Conservation (phyloP, 768 basidiomycete genomes). For the Russula lepida region DNA sequence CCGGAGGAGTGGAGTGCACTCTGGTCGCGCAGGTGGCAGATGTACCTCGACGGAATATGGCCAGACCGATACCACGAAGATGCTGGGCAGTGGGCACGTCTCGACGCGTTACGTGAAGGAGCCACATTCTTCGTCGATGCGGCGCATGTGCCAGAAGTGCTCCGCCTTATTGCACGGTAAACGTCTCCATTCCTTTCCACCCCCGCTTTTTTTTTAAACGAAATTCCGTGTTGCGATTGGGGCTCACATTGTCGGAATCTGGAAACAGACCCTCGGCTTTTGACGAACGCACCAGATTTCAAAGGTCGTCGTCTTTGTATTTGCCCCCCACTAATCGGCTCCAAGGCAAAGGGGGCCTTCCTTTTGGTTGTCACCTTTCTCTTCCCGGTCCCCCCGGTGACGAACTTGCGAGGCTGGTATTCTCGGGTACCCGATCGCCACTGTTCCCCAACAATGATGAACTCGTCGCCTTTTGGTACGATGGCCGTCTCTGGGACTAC, state of each 20-base stretch:
- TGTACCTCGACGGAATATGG: conserved; percentile 18
- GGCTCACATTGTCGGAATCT: neutral
- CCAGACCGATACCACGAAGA: conserved; percentile 12
- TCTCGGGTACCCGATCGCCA: conserved; percentile 15
- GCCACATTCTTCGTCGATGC: conserved; percentile 18
- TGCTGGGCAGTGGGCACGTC: conserved; percentile 14
- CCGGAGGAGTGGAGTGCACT: conserved; percentile 17
- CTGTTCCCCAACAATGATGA: conserved; percentile 17
- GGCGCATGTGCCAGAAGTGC: conserved; percentile 10
- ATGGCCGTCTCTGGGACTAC: conserved; percentile 15
- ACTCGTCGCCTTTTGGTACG: conserved; percentile 20
- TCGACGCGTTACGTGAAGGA: conserved; percentile 5
- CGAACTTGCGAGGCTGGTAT: conserved; percentile 16
- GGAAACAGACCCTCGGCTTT: conserved; percentile 14
- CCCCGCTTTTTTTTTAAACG: neutral
- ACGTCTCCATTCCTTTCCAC: neutral
- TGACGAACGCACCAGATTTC: neutral
- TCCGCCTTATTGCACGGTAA: conserved; percentile 16
- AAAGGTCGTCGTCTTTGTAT: conserved; percentile 14
- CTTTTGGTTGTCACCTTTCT: conserved; percentile 17
- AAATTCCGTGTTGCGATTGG: neutral
- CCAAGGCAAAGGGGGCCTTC: neutral
- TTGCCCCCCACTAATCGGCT: neutral
- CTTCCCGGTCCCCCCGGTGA: conserved; percentile 9
- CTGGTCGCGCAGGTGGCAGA: conserved; percentile 19